phyloP scores from a whole-genome alignment of 2,329 filamentous ascomycete genomes.

The Penicillium sp. region DNA sequence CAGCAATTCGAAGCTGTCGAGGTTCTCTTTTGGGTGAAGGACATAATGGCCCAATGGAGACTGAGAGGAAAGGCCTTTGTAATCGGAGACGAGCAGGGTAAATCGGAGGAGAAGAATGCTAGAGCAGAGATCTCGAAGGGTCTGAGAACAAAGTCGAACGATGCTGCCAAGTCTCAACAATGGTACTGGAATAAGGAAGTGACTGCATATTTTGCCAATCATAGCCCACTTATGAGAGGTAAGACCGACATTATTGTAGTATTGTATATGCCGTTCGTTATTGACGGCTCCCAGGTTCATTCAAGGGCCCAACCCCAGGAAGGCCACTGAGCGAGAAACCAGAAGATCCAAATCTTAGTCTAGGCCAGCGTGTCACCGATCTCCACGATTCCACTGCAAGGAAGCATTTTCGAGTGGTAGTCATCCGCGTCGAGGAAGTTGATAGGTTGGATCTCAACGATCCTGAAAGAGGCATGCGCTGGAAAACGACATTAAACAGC shows the following conservation, averaged over 20 bases:
- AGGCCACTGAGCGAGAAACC: constrained; percentile 53
- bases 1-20: constrained; percentile 70
- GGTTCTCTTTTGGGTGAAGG: constrained; percentile 74
- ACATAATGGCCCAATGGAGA: constrained; percentile 75
- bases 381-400: constrained; percentile 67
- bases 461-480: constrained; percentile 59
- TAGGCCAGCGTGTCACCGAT: constrained; percentile 64
- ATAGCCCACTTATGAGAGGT: constrained; percentile 75
- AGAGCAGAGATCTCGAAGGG: constrained; percentile 59
- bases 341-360: constrained; percentile 40
- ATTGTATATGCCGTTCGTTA: neutral
- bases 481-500: constrained; percentile 61
- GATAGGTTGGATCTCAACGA: constrained; percentile 71
- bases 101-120: constrained; percentile 42
- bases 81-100: constrained; percentile 63
- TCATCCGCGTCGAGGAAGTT: constrained; percentile 76
- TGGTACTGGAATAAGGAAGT: constrained; percentile 81
- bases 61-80: constrained; percentile 73
- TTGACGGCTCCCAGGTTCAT: constrained; percentile 50
- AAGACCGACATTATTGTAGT: constrained; percentile 18
- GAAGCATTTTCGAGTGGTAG: constrained; percentile 76
- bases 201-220: constrained; percentile 84
- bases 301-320: constrained; percentile 69
- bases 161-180: constrained; percentile 33
- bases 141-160: constrained; percentile 44